These are phyloP conservation scores for Boeremia lycopersici DNA, from an alignment of 2,329 filamentous ascomycete species.

Conservation along the genomic window DNA sequence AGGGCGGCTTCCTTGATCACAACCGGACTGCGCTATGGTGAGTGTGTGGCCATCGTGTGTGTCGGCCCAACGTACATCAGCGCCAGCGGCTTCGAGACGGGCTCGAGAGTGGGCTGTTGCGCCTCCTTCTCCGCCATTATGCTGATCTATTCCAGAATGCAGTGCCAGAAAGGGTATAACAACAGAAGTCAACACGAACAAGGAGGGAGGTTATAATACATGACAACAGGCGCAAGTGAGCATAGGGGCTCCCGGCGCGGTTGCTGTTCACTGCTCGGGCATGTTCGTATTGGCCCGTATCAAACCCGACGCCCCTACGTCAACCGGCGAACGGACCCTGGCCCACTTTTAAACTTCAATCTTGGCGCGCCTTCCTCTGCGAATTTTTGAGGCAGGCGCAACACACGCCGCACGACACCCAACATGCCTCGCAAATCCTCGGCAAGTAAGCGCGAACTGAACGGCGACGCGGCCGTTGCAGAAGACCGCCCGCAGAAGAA, in stretches of 20 bases:
- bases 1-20: slow-evolving; percentile 92
- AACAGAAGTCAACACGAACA: slow-evolving; percentile 12
- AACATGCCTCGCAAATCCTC: slow-evolving; percentile 34
- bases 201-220: slow-evolving; percentile 30
- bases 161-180: slow-evolving; percentile 8
- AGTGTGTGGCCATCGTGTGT: not conserved
- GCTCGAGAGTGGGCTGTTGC: slow-evolving; percentile 42
- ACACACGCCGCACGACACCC: slow-evolving; percentile 4
- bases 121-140: slow-evolving; percentile 46
- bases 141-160: not conserved
- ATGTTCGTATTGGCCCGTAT: slow-evolving; percentile 19
- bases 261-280: slow-evolving; percentile 14
- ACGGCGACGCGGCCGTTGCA: slow-evolving; percentile 18
- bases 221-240: slow-evolving; percentile 9
- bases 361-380: slow-evolving; percentile 23
- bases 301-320: slow-evolving; percentile 18
- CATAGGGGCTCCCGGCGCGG: slow-evolving; percentile 15
- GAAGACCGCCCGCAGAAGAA: slow-evolving; percentile 43
- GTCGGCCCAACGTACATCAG: slow-evolving; percentile 46
- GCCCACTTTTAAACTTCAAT: slow-evolving; percentile 21
- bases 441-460: slow-evolving; percentile 36
- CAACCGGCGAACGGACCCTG: slow-evolving; percentile 19
- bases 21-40: slow-evolving; percentile 66
- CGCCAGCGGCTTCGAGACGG: slow-evolving; percentile 49
- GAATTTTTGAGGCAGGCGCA: slow-evolving; percentile 32